A percentile compares a stretch with the other conserved stretches of the same genome.
Conservation (phyloP, 2,329 filamentous ascomycete genomes). For the Cladosporium cucumerinum region DNA sequence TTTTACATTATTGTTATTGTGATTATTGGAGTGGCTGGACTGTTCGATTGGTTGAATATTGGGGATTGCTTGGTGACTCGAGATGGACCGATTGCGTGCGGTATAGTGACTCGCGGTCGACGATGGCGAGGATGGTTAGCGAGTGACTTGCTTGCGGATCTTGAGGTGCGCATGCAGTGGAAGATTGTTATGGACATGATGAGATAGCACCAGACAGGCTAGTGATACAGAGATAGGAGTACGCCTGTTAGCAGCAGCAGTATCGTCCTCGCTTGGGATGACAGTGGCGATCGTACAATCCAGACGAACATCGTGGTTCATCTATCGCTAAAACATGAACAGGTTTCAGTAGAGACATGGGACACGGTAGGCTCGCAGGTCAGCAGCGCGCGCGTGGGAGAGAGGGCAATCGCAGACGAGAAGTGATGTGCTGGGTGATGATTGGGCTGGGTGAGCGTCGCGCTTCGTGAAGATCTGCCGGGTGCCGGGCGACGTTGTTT, state of each 20-base stretch:
- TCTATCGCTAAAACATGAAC: background rate
- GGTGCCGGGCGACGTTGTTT: constrained; percentile 11
- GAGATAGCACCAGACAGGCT: background rate
- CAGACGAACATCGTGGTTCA: background rate
- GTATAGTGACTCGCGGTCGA: background rate
- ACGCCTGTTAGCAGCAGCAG: background rate
- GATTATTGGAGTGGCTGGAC: background rate
- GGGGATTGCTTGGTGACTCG: background rate
- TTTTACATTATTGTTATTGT: background rate
- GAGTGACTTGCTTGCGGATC: background rate
- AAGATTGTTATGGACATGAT: background rate
- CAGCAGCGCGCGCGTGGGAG: background rate
- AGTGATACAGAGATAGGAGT: background rate
- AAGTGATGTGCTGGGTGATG: background rate
- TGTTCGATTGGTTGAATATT: background rate
- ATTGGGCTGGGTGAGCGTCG: constrained; percentile 5
- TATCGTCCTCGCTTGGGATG: background rate
- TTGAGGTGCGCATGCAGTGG: background rate
- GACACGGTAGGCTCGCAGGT: background rate
- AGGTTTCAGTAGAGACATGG: constrained; percentile 9
- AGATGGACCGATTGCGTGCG: background rate
- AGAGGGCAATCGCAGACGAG: background rate
- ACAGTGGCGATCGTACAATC: background rate
- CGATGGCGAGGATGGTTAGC: background rate
- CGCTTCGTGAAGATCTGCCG: constrained; percentile 15